Evolutionary conservation across 208 protist species (phyloP).

Genomic region (Leishmania aethiopica): DNA sequence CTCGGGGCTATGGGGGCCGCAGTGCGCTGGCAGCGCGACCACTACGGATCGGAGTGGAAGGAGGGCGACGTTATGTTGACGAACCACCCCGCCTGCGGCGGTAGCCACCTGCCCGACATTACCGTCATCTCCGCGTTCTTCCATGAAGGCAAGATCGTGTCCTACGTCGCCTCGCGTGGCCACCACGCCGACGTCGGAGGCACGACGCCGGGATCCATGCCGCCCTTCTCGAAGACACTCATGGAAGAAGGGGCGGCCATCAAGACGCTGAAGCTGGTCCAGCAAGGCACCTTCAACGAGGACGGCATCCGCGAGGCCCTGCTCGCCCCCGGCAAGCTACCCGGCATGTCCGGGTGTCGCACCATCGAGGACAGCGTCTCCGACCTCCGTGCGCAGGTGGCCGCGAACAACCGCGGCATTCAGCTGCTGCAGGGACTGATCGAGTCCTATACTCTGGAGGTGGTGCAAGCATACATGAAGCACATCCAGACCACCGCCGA

Average conservation of each 20-base stretch:
- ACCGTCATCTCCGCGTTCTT: conserved; percentile 96
- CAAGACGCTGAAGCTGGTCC: conserved; percentile 93
- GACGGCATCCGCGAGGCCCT: conserved; percentile 85
- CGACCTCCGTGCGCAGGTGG: conserved; percentile 94
- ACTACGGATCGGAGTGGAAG: conserved; percentile 64
- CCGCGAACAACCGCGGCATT: conserved; percentile 94
- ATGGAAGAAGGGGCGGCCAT: conserved; percentile 94
- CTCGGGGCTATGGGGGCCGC: conserved; percentile 94
- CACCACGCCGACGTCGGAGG: conserved; percentile 97
- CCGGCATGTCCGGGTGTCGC: conserved; percentile 74
- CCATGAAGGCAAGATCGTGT: conserved; percentile 57
- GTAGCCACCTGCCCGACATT: conserved; percentile 96
- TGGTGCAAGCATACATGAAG: conserved; percentile 96
- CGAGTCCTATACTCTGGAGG: conserved; percentile 70
- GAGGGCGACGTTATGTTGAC: conserved; percentile 93
- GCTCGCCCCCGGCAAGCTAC: conserved; percentile 63
- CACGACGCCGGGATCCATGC: conserved; percentile 95
- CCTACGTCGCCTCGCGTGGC: conserved; percentile 95
- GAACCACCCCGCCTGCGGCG: conserved; percentile 95
- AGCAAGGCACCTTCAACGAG: conserved; percentile 87
- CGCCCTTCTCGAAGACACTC: conserved; percentile 93
- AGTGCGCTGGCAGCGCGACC: conserved; percentile 82
- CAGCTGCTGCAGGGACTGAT: conserved; percentile 89
- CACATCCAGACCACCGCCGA: conserved; percentile 94
- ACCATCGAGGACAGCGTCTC: conserved; percentile 93